A percentile compares a stretch with the other conserved stretches of the same genome.
Evolutionary conservation across 768 basidiomycete genomes (phyloP).

Genomic region (Tylopilus intermedius): DNA sequence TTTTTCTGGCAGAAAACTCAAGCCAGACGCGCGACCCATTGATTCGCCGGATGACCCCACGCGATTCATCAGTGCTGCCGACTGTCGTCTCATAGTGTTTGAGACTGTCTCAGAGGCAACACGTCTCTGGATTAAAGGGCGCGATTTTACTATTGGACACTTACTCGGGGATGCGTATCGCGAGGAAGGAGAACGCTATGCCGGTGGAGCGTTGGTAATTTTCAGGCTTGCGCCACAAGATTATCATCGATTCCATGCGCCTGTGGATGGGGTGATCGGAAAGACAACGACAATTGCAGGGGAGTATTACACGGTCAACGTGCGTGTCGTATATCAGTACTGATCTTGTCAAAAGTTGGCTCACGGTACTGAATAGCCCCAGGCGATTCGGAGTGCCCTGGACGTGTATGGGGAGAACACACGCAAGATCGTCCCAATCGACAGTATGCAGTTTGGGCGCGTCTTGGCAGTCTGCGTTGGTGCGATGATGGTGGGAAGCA

Average conservation of each 20-base stretch:
- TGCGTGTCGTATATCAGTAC: slow-evolving; percentile 37
- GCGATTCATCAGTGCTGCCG: slow-evolving; percentile 83
- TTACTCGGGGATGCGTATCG: slow-evolving; percentile 79
- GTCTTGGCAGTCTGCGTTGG: slow-evolving; percentile 92
- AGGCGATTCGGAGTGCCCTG: slow-evolving; percentile 85
- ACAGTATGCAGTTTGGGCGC: slow-evolving; percentile 82
- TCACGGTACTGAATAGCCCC: slow-evolving; percentile 48
- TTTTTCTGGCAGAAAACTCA: slow-evolving; percentile 66
- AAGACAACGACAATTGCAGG: slow-evolving; percentile 78
- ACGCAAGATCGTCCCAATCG: slow-evolving; percentile 87
- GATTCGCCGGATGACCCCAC: slow-evolving; percentile 68
- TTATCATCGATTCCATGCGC: slow-evolving; percentile 90
- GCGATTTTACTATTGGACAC: slow-evolving; percentile 79
- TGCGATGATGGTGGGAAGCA: slow-evolving; percentile 95
- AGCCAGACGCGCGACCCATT: slow-evolving; percentile 71
- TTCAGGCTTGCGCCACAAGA: slow-evolving; percentile 93
- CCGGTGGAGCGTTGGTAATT: slow-evolving; percentile 80
- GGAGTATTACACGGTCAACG: slow-evolving; percentile 96
- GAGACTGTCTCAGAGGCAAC: slow-evolving; percentile 83
- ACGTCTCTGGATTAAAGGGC: slow-evolving; percentile 92
- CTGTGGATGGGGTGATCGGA: slow-evolving; percentile 82
- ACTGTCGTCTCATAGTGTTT: slow-evolving; percentile 95
- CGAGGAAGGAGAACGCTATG: slow-evolving; percentile 62
- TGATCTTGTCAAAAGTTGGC: background rate
- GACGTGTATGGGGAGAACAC: slow-evolving; percentile 96